These are phyloP conservation scores for Collybiopsis luxurians DNA, from an alignment of 768 basidiomycete genomes.

Conservation along the genomic window DNA sequence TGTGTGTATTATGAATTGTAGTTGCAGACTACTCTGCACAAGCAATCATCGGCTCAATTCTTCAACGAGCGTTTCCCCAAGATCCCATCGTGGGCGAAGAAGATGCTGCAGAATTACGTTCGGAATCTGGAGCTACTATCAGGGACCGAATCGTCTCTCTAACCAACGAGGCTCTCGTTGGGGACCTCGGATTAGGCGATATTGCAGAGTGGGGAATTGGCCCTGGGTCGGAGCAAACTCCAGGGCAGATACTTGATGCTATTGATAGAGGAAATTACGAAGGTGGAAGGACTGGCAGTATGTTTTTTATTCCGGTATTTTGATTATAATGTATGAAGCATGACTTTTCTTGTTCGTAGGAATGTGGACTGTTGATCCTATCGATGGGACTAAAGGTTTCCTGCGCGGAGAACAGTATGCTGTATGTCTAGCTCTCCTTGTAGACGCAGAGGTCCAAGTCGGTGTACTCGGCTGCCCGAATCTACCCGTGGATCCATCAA, in stretches of 20 bases:
- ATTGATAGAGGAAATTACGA: conserved; percentile 81
- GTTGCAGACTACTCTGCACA: conserved; percentile 96
- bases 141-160: conserved; percentile 72
- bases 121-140: conserved; percentile 39
- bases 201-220: conserved; percentile 71
- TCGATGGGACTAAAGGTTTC: conserved; percentile 95
- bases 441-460: conserved; percentile 74
- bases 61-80: conserved; percentile 71
- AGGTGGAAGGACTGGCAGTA: conserved; percentile 74
- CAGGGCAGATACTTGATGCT: conserved; percentile 68
- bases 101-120: conserved; percentile 77
- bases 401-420: conserved; percentile 91
- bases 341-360: conserved; percentile 35
- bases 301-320: conserved; percentile 27
- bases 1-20: conserved; percentile 26
- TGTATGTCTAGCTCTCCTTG: conserved; percentile 83
- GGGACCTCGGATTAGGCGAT: conserved; percentile 55
- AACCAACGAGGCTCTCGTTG: conserved; percentile 74
- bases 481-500: conserved; percentile 54
- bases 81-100: conserved; percentile 96
- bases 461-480: conserved; percentile 95
- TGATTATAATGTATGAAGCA: background rate
- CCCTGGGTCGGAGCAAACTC: conserved; percentile 46
- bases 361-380: conserved; percentile 87
- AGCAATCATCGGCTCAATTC: conserved; percentile 83